Evolutionary conservation across 2,329 filamentous ascomycete genomes (phyloP).

Genomic region (Alternaria sp.): DNA sequence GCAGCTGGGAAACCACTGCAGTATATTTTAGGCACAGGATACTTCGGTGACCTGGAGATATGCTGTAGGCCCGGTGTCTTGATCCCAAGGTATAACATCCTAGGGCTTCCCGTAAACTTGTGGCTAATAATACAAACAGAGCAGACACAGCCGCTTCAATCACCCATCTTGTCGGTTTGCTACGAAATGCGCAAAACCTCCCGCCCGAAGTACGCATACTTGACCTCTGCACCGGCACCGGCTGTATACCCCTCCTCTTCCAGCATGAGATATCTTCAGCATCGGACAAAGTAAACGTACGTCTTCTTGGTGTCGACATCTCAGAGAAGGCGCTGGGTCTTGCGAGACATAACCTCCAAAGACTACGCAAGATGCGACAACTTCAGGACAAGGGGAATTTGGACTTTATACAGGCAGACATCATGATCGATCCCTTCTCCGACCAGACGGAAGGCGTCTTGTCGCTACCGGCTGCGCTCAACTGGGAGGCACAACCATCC

Average conservation of each 20-base stretch:
- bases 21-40: slow-evolving; percentile 87
- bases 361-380: slow-evolving; percentile 38
- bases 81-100: slow-evolving; percentile 72
- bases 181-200: slow-evolving; percentile 35
- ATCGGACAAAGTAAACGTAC: slow-evolving; percentile 49
- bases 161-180: slow-evolving; percentile 40
- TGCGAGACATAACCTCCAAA: slow-evolving; percentile 68
- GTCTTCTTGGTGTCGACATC: slow-evolving; percentile 76
- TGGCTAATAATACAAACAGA: slow-evolving; percentile 42
- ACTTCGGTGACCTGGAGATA: slow-evolving; percentile 85
- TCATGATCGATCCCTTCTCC: slow-evolving; percentile 60
- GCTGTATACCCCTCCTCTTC: slow-evolving; percentile 85
- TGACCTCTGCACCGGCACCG: slow-evolving; percentile 90
- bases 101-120: not conserved
- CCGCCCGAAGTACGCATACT: slow-evolving; percentile 66
- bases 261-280: slow-evolving; percentile 65
- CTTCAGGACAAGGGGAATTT: slow-evolving; percentile 43
- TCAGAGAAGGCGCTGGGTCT: slow-evolving; percentile 71
- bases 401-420: slow-evolving; percentile 59
- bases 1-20: slow-evolving; percentile 79
- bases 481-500: slow-evolving; percentile 22
- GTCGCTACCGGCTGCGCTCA: slow-evolving; percentile 30
- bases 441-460: slow-evolving; percentile 34
- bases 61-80: slow-evolving; percentile 78
- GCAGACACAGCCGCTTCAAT: slow-evolving; percentile 58